Base-by-base conservation (phyloP, 352 stramenopile genomes). In the Phytopythium boreale region DNA sequence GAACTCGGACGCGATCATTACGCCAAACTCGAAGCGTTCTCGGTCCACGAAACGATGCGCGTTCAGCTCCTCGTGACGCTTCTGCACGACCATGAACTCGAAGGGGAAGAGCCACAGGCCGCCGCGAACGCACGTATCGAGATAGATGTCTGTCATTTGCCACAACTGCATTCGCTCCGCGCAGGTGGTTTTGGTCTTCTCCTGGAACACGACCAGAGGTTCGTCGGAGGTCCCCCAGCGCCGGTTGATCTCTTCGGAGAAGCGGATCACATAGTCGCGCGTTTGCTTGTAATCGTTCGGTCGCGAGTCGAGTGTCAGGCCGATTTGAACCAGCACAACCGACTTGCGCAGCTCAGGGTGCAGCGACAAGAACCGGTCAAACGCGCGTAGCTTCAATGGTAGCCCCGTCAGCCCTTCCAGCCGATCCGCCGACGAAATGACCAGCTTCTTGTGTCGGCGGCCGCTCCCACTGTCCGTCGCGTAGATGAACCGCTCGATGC, bases 1-100 rank as follows among this genome's bases (percentile, higher is more conserved):
- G 74, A 99, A 99, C 71, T 99, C 97, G 29, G 93, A 99, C 4
- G 98, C 80, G 37, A 99, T 95, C 70, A 98, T 93, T 4, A 97
- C 66, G 24, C 95, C 95, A 53, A 90, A 86, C 49, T 59, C 67
- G 20, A 76, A 73, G 14, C 77, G 74, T 4, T 51, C 65, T 14
- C 62, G 64, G 34, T 75, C 67, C 50, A 66, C 61, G 26, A 53
- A 43, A 29, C 61, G 36, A 34, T 79, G 12, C 2, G 56, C 67
- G 2, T 75, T 72, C 60, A 80, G 75, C 26, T 82, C 66, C 29
- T 77, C 63, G 41, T 87, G 83, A 20, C 72, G 63, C 37, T 88
- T 76, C 56, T 92, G 82, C 3, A 81, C 83, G 12, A 88, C 76
- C 26, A 92, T 81, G 53, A 88, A 94, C 62, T 92, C 84, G 59